A percentile compares a stretch with the other conserved stretches of the same genome.
These are phyloP conservation scores for Lecanoromycetidae sp. DNA, from an alignment of 2,329 filamentous ascomycete species.

Conservation along the genomic window DNA sequence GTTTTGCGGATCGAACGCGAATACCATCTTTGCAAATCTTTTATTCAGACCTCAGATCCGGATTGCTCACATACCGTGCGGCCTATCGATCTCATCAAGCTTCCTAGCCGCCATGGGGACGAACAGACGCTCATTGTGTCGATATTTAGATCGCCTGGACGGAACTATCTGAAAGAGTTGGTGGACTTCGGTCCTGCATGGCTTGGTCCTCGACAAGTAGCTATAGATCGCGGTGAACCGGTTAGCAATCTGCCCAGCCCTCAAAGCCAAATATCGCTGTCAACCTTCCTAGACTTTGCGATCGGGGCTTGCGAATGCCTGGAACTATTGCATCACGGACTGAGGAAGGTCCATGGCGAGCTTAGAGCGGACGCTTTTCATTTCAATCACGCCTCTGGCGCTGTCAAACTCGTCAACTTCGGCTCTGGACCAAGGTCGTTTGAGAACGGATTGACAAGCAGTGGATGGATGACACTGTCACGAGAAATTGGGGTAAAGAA, in stretches of 20 bases:
- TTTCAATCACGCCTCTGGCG: conserved; percentile 57
- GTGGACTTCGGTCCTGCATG: conserved; percentile 69
- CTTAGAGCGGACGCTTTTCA: conserved; percentile 85
- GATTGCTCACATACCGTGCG: conserved; percentile 64
- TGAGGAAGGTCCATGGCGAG: conserved; percentile 80
- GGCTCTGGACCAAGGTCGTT: conserved; percentile 80
- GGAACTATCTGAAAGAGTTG: conserved; percentile 57
- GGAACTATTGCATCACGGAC: conserved; percentile 80
- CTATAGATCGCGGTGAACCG: background rate
- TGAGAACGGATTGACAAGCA: conserved; percentile 73
- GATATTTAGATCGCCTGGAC: conserved; percentile 68
- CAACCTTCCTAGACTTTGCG: conserved; percentile 78
- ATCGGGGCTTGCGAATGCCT: conserved; percentile 77
- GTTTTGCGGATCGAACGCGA: conserved; percentile 73
- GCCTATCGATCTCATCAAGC: conserved; percentile 65
- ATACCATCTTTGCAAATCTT: conserved; percentile 66
- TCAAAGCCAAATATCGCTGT: conserved; percentile 49
- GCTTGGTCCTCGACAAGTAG: conserved; percentile 43
- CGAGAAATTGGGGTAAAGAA: conserved; percentile 76
- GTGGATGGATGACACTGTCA: conserved; percentile 74
- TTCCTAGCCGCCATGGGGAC: conserved; percentile 57
- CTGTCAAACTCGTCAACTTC: conserved; percentile 70
- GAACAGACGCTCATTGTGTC: conserved; percentile 61
- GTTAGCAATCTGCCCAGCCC: conserved; percentile 4
- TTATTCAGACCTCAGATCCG: conserved; percentile 60